Base-by-base conservation (phyloP, 352 stramenopile species). In the Phytophthora citrophthora region DNA sequence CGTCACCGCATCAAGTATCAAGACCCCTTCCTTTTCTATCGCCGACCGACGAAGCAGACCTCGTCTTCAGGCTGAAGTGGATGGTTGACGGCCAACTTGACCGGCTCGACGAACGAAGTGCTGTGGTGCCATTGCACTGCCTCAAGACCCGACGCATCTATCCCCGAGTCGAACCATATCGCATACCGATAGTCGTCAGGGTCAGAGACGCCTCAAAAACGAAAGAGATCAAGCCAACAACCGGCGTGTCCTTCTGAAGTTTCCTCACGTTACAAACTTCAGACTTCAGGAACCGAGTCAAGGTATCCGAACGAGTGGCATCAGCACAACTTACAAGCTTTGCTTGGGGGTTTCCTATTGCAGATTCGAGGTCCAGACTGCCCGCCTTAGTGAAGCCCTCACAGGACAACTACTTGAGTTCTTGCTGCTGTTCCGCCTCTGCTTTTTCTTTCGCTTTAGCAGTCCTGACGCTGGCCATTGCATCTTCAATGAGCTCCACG, bases 241-340 rank as follows among this genome's bases (percentile, higher is more conserved):
- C 16, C 18, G 50, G 20, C 38, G 39, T 36, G 34, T 48, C 38
- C 51, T 40, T 12, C 8, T 10, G 13, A 15, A 15, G 40, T 20
- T 46, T 38, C 20, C 29, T 53, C 58, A 48, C 49, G 43, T 67
- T 63, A 63, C 61, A 55, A 70, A 66, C 55, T 54, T 60, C 61
- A 52, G 55, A 65, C 40, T 60, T 60, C 18, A 40, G 24, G 29
- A 27, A 47, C 16, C 20, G 12, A 31, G 54, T 9, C 18, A 31
- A 31, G 32, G 49, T 43, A 48, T 46, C 15, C 13, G 31, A 18
- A 34, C 38, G 27, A 32, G 27, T 32, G 27, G 27, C 27, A 32
- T 32, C 27, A 32, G 27, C 27, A 32, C 27, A 10, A 31, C n/a
- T n/a, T n/a, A n/a, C n/a, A n/a, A n/a, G n/a, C n/a, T n/a, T n/a